Evolutionary conservation across 495 filamentous ascomycete species (phyloP).

Genomic region (Elaphomyces granulatus): DNA sequence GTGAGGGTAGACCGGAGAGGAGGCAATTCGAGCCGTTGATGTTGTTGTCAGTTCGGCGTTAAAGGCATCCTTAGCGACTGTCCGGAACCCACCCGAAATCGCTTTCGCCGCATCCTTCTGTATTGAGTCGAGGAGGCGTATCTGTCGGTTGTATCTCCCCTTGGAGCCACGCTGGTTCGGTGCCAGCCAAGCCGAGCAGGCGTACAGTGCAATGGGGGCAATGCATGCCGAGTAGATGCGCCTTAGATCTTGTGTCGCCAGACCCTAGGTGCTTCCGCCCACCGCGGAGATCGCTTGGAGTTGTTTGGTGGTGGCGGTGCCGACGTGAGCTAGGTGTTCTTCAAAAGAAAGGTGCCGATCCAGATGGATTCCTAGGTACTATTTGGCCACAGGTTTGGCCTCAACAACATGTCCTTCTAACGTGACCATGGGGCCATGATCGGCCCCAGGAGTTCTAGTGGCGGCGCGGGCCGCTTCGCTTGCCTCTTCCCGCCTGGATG

Average conservation of each 20-base stretch:
- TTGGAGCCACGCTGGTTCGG: background rate
- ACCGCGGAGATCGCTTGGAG: no score
- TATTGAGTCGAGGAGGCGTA: background rate
- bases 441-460: no score
- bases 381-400: background rate
- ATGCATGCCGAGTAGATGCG: no score
- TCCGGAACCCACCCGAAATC: background rate
- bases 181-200: background rate
- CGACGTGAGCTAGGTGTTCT: background rate
- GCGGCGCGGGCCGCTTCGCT: no score
- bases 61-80: background rate
- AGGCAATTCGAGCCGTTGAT: background rate
- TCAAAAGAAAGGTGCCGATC: background rate
- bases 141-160: background rate
- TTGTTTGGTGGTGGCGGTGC: no score
- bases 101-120: background rate
- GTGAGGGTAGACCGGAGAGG: background rate
- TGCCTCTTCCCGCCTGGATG: background rate
- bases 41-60: background rate
- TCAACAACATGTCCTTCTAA: background rate
- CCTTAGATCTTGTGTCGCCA: no score
- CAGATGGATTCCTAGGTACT: background rate
- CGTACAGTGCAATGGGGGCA: no score
- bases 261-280: no score
- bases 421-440: background rate